phyloP scores from a whole-genome alignment of 352 stramenopile genomes.

The Phytophthora crassamura region DNA sequence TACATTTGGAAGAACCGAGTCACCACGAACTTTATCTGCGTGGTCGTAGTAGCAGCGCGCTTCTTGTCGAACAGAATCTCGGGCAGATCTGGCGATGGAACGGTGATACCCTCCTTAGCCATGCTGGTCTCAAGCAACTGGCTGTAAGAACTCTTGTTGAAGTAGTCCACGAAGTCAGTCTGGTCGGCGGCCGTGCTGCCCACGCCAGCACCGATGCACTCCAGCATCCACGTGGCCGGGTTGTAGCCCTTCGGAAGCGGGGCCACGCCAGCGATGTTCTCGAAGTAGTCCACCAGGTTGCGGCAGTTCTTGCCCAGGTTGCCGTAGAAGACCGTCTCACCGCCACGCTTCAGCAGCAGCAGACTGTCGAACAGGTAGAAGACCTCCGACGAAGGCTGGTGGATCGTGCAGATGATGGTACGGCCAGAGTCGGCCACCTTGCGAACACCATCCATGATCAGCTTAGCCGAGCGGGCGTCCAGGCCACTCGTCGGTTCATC shows the following conservation, averaged over 20 bases:
- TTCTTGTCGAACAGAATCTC: slow-evolving; percentile 40
- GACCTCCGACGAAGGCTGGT: slow-evolving; percentile 81
- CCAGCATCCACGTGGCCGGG: slow-evolving; percentile 18
- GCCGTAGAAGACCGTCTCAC: slow-evolving; percentile 8
- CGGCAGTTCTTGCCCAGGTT: not conserved
- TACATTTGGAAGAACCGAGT: slow-evolving; percentile 44
- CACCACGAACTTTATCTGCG: slow-evolving; percentile 41
- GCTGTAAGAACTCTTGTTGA: not conserved
- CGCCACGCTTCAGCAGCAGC: slow-evolving; percentile 57
- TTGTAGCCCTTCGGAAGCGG: slow-evolving; percentile 48
- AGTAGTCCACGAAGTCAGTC: slow-evolving; percentile 8
- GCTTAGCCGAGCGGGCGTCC: too few species aligned
- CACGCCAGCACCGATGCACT: slow-evolving; percentile 43
- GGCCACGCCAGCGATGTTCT: slow-evolving; percentile 33
- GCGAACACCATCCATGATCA: slow-evolving; percentile 13
- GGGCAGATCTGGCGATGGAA: slow-evolving; percentile 28
- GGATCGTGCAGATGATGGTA: slow-evolving; percentile 84
- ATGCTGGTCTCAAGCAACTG: too few species aligned
- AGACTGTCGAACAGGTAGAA: slow-evolving; percentile 82
- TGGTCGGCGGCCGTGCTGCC: not conserved
- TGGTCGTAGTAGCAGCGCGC: slow-evolving; percentile 25
- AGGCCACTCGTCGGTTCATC: too few species aligned
- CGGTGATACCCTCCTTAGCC: slow-evolving; percentile 33
- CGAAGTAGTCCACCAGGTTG: too few species aligned
- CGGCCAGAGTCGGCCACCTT: slow-evolving; percentile 5